Evolutionary conservation across 352 stramenopile species (phyloP).

Genomic region (Phytophthora europaea): DNA sequence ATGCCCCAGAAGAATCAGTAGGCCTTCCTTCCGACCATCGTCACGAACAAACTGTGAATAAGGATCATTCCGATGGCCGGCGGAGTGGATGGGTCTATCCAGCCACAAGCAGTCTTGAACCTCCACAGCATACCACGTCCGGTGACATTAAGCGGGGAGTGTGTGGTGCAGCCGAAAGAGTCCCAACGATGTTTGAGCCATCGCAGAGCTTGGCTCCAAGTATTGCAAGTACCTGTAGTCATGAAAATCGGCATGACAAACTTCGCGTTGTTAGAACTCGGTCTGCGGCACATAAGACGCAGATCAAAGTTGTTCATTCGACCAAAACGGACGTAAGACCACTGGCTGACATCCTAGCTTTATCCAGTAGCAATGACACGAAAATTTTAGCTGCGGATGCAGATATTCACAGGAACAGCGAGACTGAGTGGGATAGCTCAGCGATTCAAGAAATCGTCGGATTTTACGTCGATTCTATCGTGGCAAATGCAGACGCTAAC

Average conservation of each 20-base stretch:
- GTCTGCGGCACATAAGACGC: constrained; percentile 3
- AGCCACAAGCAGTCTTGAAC: background rate
- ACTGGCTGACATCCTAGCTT: constrained; percentile 33
- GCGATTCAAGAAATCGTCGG: constrained; percentile 23
- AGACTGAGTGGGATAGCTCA: constrained; percentile 11
- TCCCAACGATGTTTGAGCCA: constrained; percentile 7
- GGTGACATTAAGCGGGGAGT: background rate
- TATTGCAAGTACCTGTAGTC: background rate
- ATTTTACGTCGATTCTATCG: constrained; percentile 24
- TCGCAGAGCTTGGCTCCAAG: constrained; percentile 14
- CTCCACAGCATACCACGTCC: background rate
- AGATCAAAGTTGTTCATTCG: constrained; percentile 20
- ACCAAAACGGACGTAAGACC: constrained; percentile 23
- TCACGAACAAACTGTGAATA: background rate
- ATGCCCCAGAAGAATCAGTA: background rate
- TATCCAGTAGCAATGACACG: background rate
- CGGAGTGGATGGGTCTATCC: background rate
- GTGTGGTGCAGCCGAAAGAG: background rate
- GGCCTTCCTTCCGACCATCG: background rate
- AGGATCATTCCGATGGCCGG: background rate
- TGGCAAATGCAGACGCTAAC: background rate
- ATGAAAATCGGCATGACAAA: background rate
- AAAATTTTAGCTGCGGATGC: background rate
- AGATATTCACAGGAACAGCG: background rate
- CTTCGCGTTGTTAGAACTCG: constrained; percentile 5